Evolutionary conservation across 2,329 filamentous ascomycete genomes (phyloP), one percentile per base, ranked within the genome.

Genomic region (Aspergillus bombycis): DNA sequence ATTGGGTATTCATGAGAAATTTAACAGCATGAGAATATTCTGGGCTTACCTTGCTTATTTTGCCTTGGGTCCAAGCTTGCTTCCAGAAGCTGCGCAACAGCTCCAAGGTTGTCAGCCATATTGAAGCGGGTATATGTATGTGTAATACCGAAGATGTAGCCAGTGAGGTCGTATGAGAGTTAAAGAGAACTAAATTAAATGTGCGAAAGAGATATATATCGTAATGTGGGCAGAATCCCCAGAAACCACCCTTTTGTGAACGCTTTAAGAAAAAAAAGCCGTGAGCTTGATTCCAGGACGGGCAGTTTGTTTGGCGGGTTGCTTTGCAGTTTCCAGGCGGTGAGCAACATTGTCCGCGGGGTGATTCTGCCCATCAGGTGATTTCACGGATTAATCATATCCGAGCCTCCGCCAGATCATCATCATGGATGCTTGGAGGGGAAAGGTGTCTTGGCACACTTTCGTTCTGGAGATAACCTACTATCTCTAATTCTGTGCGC

Each of bases 61-160:
- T 94, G 89, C 67, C 86, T 84, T 21, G 93, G 93, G 80, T 97
- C 92, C 73, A 98, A 86, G 73, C 93, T 98, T 73, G 93, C 92
- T 80, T 96, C 88, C 68, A 99, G 89, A 78, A 98, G 86, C 84
- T 93, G 88, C 67, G 93, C 91, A 78, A 97, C 81, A 68, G 81
- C 79, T 76, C 85, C 81, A 68, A 89, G 81, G 77, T 87, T 84
- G 68, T 84, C 80, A 72, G 88, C 84, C 88, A 91, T 91, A 68
- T 75, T 75, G 63, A 57, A 65, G 65, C 50, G 64, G 67, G 60
- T 59, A 56, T 61, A 52, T 57, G 58, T 60, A 57, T 48, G 30
- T 57, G 30, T 60, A 45, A 58, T 48, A 46, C 21, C 9, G 19
- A 6, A 62, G 61, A 61, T 57, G 57, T 34, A 54, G 23, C 46